Evolutionary conservation across 306 rosid species (phyloP), one percentile per base, ranked within the genome.

Genomic region (Inga oerstediana): DNA sequence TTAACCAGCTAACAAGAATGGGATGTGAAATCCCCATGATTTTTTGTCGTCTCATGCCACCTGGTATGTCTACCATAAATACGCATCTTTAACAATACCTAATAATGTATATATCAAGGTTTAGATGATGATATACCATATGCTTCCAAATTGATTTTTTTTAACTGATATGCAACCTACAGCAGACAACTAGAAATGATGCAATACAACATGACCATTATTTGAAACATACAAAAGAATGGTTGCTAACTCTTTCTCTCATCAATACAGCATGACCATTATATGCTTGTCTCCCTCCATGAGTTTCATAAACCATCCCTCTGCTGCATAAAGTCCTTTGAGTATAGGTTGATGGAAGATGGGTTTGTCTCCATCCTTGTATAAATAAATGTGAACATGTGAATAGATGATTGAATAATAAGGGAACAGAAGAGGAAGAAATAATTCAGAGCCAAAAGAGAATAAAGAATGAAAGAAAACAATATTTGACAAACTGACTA

Each of bases 231-330:
- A 81, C 43, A 75, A 51, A 27, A 66, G 49, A 79, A 80, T 70
- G 76, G 74, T 27, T 69, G 46, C 67, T 81, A 81, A 19, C 2
- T 19, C 22, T 67, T 15, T 54, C 80, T 80, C 68, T 61, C 35
- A 61, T 70, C 9, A 59, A 56, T 20, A 27, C 27, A 2, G 27
- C 64, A 20, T 10, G 27, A 93, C 94, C 65, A 84, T 88, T 77
- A 88, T 93, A 15, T 48, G 88, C 89, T 84, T 93, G 72, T 89
- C 86, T 86, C 90, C 90, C 89, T 93, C 94, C 96, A 95, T 95
- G 89, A 93, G 84, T 86, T 93, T 95, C 99, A 93, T 93, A 81
- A 95, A 95, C 98, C 99, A 93, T 79, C 99, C 98, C 86, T 95
- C 99, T 0, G 99, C 91, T 62, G 98, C 94, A 86, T 93, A 95